Conservation (phyloP, 208 protist species). For the Lotmaria passim region DNA sequence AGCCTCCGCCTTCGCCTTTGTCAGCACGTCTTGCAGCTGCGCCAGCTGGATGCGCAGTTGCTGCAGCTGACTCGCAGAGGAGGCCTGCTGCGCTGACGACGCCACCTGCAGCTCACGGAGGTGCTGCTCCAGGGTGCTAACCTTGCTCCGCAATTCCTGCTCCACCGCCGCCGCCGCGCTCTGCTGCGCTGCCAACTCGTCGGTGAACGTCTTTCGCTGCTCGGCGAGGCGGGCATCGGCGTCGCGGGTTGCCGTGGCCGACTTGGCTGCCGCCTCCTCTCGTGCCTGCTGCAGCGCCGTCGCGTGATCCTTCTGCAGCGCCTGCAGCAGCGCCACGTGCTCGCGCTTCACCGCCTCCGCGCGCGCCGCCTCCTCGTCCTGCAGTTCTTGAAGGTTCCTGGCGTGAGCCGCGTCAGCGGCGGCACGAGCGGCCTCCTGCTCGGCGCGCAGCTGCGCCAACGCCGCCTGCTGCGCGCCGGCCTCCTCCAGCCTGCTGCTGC, state of each 20-base stretch:
- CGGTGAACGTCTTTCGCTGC: conserved; percentile 12
- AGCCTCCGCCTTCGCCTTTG: conserved; percentile 22
- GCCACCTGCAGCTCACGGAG: conserved; percentile 22
- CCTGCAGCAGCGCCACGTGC: conserved; percentile 25
- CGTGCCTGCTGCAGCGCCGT: conserved; percentile 22
- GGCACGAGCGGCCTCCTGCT: conserved; percentile 15
- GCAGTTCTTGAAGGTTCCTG: conserved; percentile 15
- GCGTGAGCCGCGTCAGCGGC: conserved; percentile 27
- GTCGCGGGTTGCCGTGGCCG: not conserved
- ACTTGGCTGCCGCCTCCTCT: conserved; percentile 5
- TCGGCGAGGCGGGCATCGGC: conserved; percentile 20
- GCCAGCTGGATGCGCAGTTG: conserved; percentile 26
- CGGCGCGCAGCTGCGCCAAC: conserved; percentile 26
- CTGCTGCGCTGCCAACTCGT: conserved; percentile 14
- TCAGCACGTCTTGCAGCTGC: conserved; percentile 25
- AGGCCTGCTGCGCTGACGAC: conserved; percentile 19
- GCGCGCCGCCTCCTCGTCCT: conserved; percentile 13
- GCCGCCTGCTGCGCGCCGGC: conserved; percentile 19
- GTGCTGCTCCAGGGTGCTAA: conserved; percentile 28
- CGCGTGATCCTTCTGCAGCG: conserved; percentile 30
- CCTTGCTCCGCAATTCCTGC: conserved; percentile 27
- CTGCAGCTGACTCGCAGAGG: conserved; percentile 10
- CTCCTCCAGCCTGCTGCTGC: conserved; percentile 9
- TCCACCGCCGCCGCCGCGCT: conserved; percentile 18
- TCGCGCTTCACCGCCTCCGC: conserved; percentile 10